Base-by-base conservation (phyloP, 140 eudicot genomes). In the Ambrosia hybrid region DNA sequence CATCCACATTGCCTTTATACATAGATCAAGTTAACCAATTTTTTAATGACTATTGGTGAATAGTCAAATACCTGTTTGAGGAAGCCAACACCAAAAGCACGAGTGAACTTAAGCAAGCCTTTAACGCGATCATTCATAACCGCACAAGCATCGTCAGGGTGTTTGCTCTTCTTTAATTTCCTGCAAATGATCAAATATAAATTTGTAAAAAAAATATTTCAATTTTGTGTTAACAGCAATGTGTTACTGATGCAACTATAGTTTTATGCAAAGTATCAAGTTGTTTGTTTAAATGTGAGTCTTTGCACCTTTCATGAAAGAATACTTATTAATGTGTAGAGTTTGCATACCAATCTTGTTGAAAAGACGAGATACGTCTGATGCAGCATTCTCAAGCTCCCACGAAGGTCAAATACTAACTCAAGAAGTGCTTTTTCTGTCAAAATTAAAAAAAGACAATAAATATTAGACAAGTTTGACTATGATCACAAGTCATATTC, bases 11-110 rank as follows among this genome's bases (percentile, higher is more conserved):
- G 51, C 70, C 43, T 66, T 76, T 68, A 46, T 33, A 48, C 55
- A 38, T 57, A 14, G 38, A 69, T 58, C 70, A 76, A 76, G 11
- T 49, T 48, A 69, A 57, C 7, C 53, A 15, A 57, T 36, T 6
- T 51, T 45, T 13, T 21, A 39, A 38, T 45, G 39, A 17, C 57
- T 43, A 41, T 45, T 66, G 36, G 51, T 9, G 38, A 67, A 43
- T 48, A 5, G 70, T 61, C n/a, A 52, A 10, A 57, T 79, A 94
- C 99, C 99, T 94, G 99, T 73, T 94, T 94, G 77, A 94, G 99
- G 76, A 94, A 94, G 64, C 99, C 99, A 55, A 97, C 97, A 56
- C 99, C 99, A 14, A 94, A 94, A 77, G 99, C 99, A 62, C 99
- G 85, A 58, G 99, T 94, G 80, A 94, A 97, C 79, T 86, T 94